Base-by-base conservation (phyloP, 495 filamentous ascomycete species). In the Penicillium turbatum region DNA sequence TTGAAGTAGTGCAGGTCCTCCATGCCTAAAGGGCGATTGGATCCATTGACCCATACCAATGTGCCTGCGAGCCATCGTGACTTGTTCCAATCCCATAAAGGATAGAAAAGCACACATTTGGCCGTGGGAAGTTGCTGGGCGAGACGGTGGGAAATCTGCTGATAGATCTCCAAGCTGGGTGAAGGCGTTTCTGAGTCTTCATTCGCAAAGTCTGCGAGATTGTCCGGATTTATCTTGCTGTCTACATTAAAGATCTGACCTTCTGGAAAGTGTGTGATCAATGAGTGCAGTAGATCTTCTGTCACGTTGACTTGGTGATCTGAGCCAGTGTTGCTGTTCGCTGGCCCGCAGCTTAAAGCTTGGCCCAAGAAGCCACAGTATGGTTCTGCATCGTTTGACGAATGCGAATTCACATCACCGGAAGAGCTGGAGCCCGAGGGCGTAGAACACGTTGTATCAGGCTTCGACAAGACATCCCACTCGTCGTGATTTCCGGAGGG, bases 21-120 rank as follows among this genome's bases (percentile, higher is more conserved):
- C 5, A 50, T 40, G 3, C 54, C 61, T 2, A 72, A 71, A 10
- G 67, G 61, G 3, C 82, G 64, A 36, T 77, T 72, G 34, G 60
- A 65, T 6, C 79, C 69, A 15, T 65, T 66, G 1, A 77, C 79
- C 82, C 82, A 87, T 1, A 79, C 67, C 6, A 88, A 62, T 0
- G 74, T 72, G 3, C 80, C 82, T 0, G 83, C 75, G 64, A 82
- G 83, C 84, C 85, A 88, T 32, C 80, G 66, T 3, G 81, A 77
- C 48, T 77, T 73, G 39, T 80, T 76, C 40, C 78, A 74, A 54
- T 86, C 80, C 78, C 83, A 87, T 2, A 88, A 60, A 0, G 85
- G 84, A 27, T 82, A 69, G 55, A 84, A 81, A 7, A 81, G 68
- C 3, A 83, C 62, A 45, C 76, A 81, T 31, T 74, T 71, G 2